Percentiles rank a stretch among this genome's conserved stretches.
These are phyloP conservation scores for Teunomyces barrocoloradensis DNA, from an alignment of 805 yeast genomes.

Conservation along the genomic window DNA sequence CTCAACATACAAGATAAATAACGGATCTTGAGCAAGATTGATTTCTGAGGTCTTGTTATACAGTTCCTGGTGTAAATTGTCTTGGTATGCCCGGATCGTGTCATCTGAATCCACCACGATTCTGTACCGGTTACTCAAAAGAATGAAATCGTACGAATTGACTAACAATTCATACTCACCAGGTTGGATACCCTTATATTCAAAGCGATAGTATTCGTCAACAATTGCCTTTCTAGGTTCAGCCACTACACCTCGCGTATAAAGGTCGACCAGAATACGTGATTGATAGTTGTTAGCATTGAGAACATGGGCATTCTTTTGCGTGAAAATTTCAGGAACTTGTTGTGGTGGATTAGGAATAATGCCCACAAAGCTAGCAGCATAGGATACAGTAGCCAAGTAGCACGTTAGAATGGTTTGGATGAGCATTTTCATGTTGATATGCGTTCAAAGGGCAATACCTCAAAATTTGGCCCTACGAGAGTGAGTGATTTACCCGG, in stretches of 20 bases:
- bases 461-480: not conserved
- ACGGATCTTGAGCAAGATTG: constrained; percentile 15
- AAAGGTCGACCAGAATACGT: constrained; percentile 23
- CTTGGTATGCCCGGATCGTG: constrained; percentile 21
- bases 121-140: constrained; percentile 23
- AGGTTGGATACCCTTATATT: constrained; percentile 16
- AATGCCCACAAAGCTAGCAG: constrained; percentile 16
- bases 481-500: not conserved
- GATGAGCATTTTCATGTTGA: not conserved
- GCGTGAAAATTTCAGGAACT: constrained; percentile 13
- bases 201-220: constrained; percentile 24
- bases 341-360: constrained; percentile 27
- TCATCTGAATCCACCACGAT: constrained; percentile 21
- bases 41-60: constrained; percentile 19
- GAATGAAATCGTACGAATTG: constrained; percentile 34
- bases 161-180: constrained; percentile 37
- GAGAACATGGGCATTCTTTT: constrained; percentile 16
- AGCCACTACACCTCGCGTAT: not conserved
- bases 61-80: constrained; percentile 13
- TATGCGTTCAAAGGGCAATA: not conserved
- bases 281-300: constrained; percentile 37
- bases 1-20: constrained; percentile 18
- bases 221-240: constrained; percentile 11
- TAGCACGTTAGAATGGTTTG: not conserved
- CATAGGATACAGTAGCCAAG: not conserved